Conservation (phyloP, 2,329 filamentous ascomycete genomes). For the Waltergamsia citrina region DNA sequence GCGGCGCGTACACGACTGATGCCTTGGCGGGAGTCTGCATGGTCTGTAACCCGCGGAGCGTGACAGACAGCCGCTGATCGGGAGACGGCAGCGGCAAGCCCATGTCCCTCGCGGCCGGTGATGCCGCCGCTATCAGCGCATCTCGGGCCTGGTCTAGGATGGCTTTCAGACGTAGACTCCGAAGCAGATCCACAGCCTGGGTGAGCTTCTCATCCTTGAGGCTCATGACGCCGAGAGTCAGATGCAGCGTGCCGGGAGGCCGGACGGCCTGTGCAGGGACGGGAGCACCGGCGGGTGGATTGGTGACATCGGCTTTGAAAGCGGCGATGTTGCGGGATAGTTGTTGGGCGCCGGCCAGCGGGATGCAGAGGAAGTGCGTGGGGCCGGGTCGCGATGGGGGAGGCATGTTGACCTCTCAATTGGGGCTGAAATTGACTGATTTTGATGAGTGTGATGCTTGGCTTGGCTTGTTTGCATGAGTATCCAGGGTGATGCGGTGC, state of each 20-base stretch:
- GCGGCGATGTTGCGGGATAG: constrained; percentile 50
- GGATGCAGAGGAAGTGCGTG: constrained; percentile 71
- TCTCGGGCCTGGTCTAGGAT: constrained; percentile 22
- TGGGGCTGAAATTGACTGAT: neutral
- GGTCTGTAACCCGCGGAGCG: constrained; percentile 44
- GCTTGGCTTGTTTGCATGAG: too few species aligned
- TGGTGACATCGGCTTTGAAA: constrained; percentile 49
- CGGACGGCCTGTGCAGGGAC: constrained; percentile 61
- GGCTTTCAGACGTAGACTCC: constrained; percentile 25
- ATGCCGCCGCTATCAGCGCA: constrained; percentile 5
- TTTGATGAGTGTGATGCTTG: too few species aligned
- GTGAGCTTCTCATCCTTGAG: constrained; percentile 42
- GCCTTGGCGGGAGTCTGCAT: constrained; percentile 51
- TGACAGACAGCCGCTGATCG: constrained; percentile 25
- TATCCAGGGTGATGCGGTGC: too few species aligned
- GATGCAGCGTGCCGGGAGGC: constrained; percentile 71
- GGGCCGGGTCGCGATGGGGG: constrained; percentile 26
- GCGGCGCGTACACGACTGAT: constrained; percentile 56
- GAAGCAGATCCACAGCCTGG: constrained; percentile 29
- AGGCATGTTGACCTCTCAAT: neutral
- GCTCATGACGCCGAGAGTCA: constrained; percentile 82
- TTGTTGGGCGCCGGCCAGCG: constrained; percentile 59
- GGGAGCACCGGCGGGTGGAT: neutral
- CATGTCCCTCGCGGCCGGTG: constrained; percentile 3
- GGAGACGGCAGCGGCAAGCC: constrained; percentile 5